Evolutionary conservation across 1,284 basidiomycete genomes (phyloP), one percentile per base, ranked within the genome.

Genomic region (Kwoniella shivajii): DNA sequence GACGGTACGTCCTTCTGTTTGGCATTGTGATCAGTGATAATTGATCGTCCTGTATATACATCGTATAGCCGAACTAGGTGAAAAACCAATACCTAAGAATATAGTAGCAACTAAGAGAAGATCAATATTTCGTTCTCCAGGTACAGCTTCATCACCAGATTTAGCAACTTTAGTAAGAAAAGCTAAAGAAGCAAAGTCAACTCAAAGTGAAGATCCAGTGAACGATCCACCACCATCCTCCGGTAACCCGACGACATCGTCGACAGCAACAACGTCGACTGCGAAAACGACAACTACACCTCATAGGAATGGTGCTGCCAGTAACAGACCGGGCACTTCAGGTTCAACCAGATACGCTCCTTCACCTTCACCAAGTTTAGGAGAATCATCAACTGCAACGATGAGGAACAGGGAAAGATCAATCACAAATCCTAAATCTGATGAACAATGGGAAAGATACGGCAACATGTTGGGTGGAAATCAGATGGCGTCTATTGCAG

Each of bases 111-210:
- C 84, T 20, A 88, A 89, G 74, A 84, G 89, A 39, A 83, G 90
- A 50, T 90, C 88, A 63, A 85, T 93, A 79, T 92, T 91, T 74
- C 83, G 91, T 57, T 87, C 88, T n/a, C 82, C 88, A 6, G 91
- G 90, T 46, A 92, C 89, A 2, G 88, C 90, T 24, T 90, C 88
- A 65, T 90, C 88, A 66, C 91, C 92, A 24, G 91, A 95, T 76
- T 82, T 94, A 24, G 88, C 89, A 4, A 91, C 89, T 2, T 81
- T 93, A 54, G 78, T 92, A 50, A 83, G 87, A 60, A 91, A 90
- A 77, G 86, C 88, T 33, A 88, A 86, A 74, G 87, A 88, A 67
- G 81, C 82, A 30, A 63, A 55, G 56, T 50, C 55, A 2, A 53
- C 22, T n/a, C 14, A 13, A n/a, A 33, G 26, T 47, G 20, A 29